These are phyloP conservation scores for Fusarium coicis DNA, from an alignment of 2,329 filamentous ascomycete species.

Conservation along the genomic window DNA sequence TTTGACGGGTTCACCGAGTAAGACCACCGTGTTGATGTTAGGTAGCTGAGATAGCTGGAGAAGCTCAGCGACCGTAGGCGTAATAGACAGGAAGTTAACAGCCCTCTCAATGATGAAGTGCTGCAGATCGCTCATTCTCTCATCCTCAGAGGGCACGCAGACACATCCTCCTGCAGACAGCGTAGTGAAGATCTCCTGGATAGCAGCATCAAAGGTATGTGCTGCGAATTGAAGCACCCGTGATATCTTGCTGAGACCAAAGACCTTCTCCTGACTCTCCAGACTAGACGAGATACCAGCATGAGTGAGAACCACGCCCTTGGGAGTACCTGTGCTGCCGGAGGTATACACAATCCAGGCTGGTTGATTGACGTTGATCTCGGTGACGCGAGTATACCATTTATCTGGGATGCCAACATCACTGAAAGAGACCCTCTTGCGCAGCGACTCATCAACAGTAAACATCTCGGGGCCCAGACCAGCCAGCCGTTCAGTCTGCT, in stretches of 20 bases:
- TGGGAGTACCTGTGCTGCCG: neutral
- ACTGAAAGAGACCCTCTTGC: neutral
- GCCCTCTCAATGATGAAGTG: neutral
- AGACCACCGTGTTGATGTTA: neutral
- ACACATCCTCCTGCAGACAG: neutral
- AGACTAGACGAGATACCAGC: neutral
- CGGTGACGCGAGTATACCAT: neutral
- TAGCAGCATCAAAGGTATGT: neutral
- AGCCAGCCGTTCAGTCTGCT: neutral
- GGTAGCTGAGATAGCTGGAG: neutral
- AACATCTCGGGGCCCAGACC: neutral
- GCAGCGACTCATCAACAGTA: neutral
- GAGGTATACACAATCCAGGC: constrained; percentile 10
- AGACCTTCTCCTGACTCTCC: neutral
- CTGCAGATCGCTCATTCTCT: neutral
- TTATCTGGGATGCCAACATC: neutral
- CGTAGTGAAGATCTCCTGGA: neutral
- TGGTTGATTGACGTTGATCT: neutral
- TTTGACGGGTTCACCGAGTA: neutral
- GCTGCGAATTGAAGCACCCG: neutral
- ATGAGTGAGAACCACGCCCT: neutral
- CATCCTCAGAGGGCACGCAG: neutral
- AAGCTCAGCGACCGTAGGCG: neutral
- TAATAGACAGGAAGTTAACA: neutral
- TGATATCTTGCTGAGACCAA: neutral